These are phyloP conservation scores for Exophiala sp. DNA, from an alignment of 2,329 filamentous ascomycete genomes.

Conservation along the genomic window DNA sequence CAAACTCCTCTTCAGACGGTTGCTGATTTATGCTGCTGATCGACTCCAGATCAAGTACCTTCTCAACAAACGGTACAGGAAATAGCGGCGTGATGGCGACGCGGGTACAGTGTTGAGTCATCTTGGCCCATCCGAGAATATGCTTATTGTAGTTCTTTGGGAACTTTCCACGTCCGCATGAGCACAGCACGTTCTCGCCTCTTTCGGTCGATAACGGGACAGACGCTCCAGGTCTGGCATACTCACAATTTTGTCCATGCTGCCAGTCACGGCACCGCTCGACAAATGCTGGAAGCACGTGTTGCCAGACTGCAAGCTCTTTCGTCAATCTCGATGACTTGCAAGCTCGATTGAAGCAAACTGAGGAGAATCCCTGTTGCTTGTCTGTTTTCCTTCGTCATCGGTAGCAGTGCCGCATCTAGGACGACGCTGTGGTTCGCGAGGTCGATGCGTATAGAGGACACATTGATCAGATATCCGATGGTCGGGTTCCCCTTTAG, in stretches of 20 bases:
- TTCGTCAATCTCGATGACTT: constrained; percentile 24
- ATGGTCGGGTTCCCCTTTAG: constrained; percentile 5
- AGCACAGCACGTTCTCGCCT: constrained; percentile 32
- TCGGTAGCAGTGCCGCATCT: constrained; percentile 34
- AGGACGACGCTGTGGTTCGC: constrained; percentile 30
- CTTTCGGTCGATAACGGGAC: constrained; percentile 28
- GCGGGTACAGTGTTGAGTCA: constrained; percentile 31
- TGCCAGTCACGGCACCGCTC: constrained; percentile 41
- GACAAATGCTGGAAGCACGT: constrained; percentile 32
- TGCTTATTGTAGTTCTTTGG: constrained; percentile 24
- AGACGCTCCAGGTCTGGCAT: constrained; percentile 24
- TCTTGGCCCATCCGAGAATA: constrained; percentile 24
- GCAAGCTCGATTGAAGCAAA: constrained; percentile 8
- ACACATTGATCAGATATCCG: constrained; percentile 13
- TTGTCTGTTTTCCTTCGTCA: constrained; percentile 16
- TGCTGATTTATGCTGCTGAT: too few species aligned
- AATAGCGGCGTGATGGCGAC: constrained; percentile 35
- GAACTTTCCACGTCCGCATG: constrained; percentile 34
- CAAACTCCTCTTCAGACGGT: too few species aligned
- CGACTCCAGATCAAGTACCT: not conserved
- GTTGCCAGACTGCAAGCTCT: constrained; percentile 34
- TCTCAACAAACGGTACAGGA: constrained; percentile 32
- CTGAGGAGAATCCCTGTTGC: constrained; percentile 1
- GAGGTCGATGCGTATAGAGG: constrained; percentile 31
- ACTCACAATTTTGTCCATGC: constrained; percentile 36